These are phyloP conservation scores for Rehmannia glutinosa DNA, from an alignment of 257 asterid genomes.

Conservation along the genomic window DNA sequence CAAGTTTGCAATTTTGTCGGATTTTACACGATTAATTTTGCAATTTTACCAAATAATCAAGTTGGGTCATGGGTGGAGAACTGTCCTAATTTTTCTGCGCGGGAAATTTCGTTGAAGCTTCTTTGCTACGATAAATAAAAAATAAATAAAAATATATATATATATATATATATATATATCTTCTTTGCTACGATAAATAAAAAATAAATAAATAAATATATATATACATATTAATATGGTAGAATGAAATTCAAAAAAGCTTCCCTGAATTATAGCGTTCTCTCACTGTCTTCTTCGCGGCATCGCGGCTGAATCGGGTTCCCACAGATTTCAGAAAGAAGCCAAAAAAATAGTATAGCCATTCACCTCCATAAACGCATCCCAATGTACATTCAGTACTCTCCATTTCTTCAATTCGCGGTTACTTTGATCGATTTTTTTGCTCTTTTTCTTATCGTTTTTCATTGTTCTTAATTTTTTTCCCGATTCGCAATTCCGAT, in stretches of 20 bases:
- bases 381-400: not conserved
- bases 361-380: conserved; percentile 14
- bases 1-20: too few species aligned
- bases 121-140: not conserved
- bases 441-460: not conserved
- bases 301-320: conserved; percentile 19
- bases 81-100: not conserved
- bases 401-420: conserved; percentile 14
- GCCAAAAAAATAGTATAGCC: not conserved
- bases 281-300: conserved; percentile 7
- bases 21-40: too few species aligned
- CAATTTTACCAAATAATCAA: too few species aligned
- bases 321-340: not conserved
- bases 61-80: not conserved
- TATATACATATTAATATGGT: not conserved
- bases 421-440: conserved; percentile 3
- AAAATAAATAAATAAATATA: too few species aligned
- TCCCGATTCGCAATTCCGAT: not conserved
- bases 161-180: too few species aligned
- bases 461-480: not conserved
- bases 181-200: too few species aligned
- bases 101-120: conserved; percentile 18
- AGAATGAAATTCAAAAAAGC: too few species aligned
- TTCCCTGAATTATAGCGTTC: conserved; percentile 9
- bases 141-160: too few species aligned